Evolutionary conservation across 768 basidiomycete species (phyloP).

Genomic region (Lactarius akahatsu): DNA sequence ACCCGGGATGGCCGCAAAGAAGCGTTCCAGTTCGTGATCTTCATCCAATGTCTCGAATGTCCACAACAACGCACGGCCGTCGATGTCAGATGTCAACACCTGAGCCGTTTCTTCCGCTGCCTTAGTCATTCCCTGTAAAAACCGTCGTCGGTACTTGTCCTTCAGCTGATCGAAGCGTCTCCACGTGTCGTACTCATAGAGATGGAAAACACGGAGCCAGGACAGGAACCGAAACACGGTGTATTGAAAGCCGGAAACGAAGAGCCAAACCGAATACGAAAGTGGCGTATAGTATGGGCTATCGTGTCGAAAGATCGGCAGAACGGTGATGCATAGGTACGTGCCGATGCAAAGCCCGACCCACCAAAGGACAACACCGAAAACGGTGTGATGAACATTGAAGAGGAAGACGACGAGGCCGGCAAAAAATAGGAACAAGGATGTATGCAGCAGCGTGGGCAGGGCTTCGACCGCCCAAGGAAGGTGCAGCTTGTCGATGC

Average conservation of each 20-base stretch:
- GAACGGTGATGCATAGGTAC: slow-evolving; percentile 11
- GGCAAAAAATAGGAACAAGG: slow-evolving; percentile 15
- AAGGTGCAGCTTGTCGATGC: slow-evolving; percentile 3
- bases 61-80: slow-evolving; percentile 14
- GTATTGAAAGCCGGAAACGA: slow-evolving; percentile 3
- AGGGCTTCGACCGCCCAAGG: not conserved
- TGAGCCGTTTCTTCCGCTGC: slow-evolving; percentile 9
- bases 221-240: slow-evolving; percentile 1
- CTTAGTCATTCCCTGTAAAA: slow-evolving; percentile 4
- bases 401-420: slow-evolving; percentile 15
- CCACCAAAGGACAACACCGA: not conserved
- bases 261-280: slow-evolving; percentile 8
- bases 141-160: not conserved
- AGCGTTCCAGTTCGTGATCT: slow-evolving; percentile 17
- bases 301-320: slow-evolving; percentile 3
- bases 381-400: slow-evolving; percentile 14
- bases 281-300: slow-evolving; percentile 13
- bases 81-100: slow-evolving; percentile 2
- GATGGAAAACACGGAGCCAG: slow-evolving; percentile 1
- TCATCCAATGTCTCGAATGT: slow-evolving; percentile 19
- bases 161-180: not conserved
- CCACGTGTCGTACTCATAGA: slow-evolving; percentile 11
- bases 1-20: slow-evolving; percentile 16
- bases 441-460: slow-evolving; percentile 9
- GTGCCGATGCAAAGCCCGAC: not conserved